Base-by-base conservation (phyloP, 352 stramenopile genomes). In the Globisporangium echinulatum region DNA sequence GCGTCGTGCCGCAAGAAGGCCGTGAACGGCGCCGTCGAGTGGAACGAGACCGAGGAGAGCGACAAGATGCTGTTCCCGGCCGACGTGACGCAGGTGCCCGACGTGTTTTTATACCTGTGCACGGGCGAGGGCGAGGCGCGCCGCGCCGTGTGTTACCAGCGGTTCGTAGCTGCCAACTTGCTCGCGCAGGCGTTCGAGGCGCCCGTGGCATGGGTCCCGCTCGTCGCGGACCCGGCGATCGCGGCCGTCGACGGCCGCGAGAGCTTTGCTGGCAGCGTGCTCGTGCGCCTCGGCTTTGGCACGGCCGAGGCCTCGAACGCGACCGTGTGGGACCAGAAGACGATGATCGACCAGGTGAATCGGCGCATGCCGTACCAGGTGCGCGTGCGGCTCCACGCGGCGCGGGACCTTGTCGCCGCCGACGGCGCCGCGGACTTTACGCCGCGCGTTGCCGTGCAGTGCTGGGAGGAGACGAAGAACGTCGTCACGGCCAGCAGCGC, bases 101-200 rank as follows among this genome's bases (percentile, higher is more conserved):
- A 96, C 50, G 64, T 95, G 8, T 88, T 96, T 42, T 48, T 96
- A 17, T 92, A 90, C 56, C 59, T 96, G 61, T 83, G 78, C 54
- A 75, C 75, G 54, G 81, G 79, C 48, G 71, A 82, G n/a, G 77
- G 70, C 54, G 72, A 84, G 19, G 76, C 85, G 51, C 76, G 79
- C 19, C 67, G 70, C 19, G 66, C 77, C 8, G 74, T 96, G 14
- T 90, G 77, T 61, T 96, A 87, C 75, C 76, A 78, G 47, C 79
- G 88, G 4, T 87, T 95, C 66, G 64, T 47, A 1, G 79, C 84
- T 0, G 74, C 79, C 49, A 65, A 85, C n/a, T 63, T 96, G 25
- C 68, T 89, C 13, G 51, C 62, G 10, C 54, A 67, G 7, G 56
- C 65, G 42, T 92, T 92, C 53, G 46, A 70, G 5, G 54, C 68